Conservation (phyloP, 441 rosid species). For the Viola pubescens region DNA sequence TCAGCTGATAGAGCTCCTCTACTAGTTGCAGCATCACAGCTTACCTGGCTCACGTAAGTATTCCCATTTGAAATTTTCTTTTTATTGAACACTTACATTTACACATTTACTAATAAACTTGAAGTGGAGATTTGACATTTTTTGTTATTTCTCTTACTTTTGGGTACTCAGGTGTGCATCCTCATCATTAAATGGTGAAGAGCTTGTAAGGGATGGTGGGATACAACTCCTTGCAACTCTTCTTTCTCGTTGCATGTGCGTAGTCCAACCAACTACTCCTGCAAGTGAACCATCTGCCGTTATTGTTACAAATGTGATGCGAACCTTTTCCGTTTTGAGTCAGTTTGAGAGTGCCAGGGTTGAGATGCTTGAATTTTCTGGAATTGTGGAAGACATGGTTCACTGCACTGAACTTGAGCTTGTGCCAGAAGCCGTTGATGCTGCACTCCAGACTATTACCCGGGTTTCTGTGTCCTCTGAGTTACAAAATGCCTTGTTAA, state of each 20-base stretch:
- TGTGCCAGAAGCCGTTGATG: constrained; percentile 89
- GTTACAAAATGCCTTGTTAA: constrained; percentile 78
- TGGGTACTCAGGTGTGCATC: constrained; percentile 66
- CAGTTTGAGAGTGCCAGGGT: constrained; percentile 87
- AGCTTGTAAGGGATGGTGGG: constrained; percentile 98
- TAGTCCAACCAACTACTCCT: constrained; percentile 96
- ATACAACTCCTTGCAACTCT: constrained; percentile 84
- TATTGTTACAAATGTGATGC: constrained; percentile 93
- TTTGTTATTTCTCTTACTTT: constrained; percentile 12
- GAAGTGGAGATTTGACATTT: constrained; percentile 2
- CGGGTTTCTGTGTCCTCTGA: constrained; percentile 73
- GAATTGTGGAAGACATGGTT: constrained; percentile 84
- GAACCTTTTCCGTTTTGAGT: constrained; percentile 79
- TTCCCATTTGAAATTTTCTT: constrained; percentile 5
- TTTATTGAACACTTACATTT: background rate
- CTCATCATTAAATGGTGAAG: constrained; percentile 97
- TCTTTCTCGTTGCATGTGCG: constrained; percentile 92
- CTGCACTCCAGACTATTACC: constrained; percentile 87
- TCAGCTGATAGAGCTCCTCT: constrained; percentile 89
- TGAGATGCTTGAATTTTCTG: constrained; percentile 69
- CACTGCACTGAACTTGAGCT: constrained; percentile 97
- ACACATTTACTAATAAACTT: constrained; percentile 8
- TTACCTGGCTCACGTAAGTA: constrained; percentile 84
- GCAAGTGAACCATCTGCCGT: constrained; percentile 86
- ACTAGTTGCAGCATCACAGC: constrained; percentile 99